Base-by-base conservation (phyloP, 768 basidiomycete genomes). In the Leccinum imitatum region DNA sequence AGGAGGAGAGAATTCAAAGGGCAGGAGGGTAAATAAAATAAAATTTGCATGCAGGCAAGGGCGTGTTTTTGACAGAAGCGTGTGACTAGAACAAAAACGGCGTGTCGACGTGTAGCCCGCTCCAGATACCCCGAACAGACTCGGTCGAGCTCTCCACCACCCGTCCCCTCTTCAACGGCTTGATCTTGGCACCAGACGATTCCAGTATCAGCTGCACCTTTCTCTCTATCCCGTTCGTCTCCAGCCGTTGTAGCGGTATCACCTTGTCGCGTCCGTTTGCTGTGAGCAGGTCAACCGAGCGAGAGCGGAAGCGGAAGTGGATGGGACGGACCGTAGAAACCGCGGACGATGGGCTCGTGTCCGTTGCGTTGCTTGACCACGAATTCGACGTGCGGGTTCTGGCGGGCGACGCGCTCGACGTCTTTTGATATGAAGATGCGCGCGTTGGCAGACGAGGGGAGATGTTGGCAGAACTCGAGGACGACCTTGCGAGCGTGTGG, bases 201-300 rank as follows among this genome's bases (percentile, higher is more conserved):
- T 93, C 92, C 53, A 96, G 84, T 44, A 95, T 78, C 30, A 96
- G 84, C 63, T 90, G 80, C 57, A 93, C 83, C 75, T 95, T 96
- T 71, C 84, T 79, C 64, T 85, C 80, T 67, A 96, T 86, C 23
- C 83, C 86, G 51, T 81, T 86, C 59, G 87, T 86, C 68, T 92
- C 84, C 61, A 93, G 83, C 37, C 81, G 82, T 61, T 90, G 88
- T 50, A 95, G 79, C 53, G 89, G 83, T 52, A 96, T 82, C 71
- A 93, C 93, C 78, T 96, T 96, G 76, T 93, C 91, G 57, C 91
- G 83, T 73, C 86, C 83, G 74, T 94, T 95, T 67, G 85, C 94
- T 96, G 71, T 37, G n/a, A 55, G 31, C 31, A 17, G 62, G 64
- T 68, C 60, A 69, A 63, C 60, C 6, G 60, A 21, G 50, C 19